Evolutionary conservation across 805 yeast genomes (phyloP), one percentile per base, ranked within the genome.

Genomic region (Priceomyces medius): DNA sequence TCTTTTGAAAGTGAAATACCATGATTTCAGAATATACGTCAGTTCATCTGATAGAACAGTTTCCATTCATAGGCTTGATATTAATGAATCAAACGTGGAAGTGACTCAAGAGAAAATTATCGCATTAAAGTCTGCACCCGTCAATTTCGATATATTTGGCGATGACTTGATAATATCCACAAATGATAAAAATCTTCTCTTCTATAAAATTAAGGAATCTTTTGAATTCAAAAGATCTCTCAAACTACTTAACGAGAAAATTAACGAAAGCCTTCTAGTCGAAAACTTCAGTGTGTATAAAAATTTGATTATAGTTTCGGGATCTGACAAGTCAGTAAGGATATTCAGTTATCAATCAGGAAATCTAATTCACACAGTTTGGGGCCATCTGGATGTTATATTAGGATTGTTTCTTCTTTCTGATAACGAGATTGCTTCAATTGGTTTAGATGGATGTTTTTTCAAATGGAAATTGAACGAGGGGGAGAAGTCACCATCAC

Each of bases 31-130:
- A 40, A 51, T 82, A 3, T 70, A 68, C 41, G 80, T 79, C 1
- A 73, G 82, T 35, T 81, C 88, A 0, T 68, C 81, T 1, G 88
- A 83, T 56, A 61, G 88, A 45, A 76, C 83, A 0, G 54, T 83
- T 0, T 73, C 85, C 0, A 56, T 81, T 4, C 85, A 81, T 56
- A 64, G 58, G 35, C 51, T 73, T 19, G 58, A 50, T 2, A 58
- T 53, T 12, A 58, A 50, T 2, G 57, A 43, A 1, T 43, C 42
- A 12, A 20, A 41, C 24, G 38, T 41, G 40, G 17, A 46, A 63
- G 40, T 59, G 26, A 9, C 35, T 29, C 71, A 66, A 35, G 76
- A 75, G 20, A 78, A 76, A 50, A 65, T 74, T 0, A 60, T 83
- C 6, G 59, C 81, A 0, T 58, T 76, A 18, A 80, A 78, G 45